Evolutionary conservation across 1,139 yeast species (phyloP).

Genomic region (Debaryomyces nepalensis): DNA sequence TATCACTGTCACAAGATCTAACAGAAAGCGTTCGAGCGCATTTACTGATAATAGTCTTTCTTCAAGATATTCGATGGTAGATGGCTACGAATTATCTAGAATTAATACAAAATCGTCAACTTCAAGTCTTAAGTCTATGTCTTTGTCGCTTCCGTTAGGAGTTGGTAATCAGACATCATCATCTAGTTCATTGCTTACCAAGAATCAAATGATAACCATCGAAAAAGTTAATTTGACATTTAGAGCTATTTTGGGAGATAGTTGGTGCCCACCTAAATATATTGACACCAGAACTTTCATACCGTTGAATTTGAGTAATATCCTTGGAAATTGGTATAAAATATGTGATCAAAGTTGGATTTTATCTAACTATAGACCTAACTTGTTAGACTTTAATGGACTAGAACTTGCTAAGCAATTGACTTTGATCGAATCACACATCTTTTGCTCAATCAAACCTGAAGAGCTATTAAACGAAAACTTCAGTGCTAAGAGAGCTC

Average conservation of each 20-base stretch:
- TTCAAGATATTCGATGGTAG: constrained; percentile 51
- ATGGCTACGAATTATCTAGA: constrained; percentile 54
- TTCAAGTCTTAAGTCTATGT: constrained; percentile 42
- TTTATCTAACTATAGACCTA: constrained; percentile 52
- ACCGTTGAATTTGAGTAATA: constrained; percentile 31
- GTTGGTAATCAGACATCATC: constrained; percentile 49
- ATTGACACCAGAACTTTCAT: constrained; percentile 33
- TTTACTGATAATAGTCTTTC: constrained; percentile 28
- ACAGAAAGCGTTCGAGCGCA: constrained; percentile 27
- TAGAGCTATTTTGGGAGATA: constrained; percentile 52
- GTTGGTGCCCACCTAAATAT: constrained; percentile 48
- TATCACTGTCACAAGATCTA: constrained; percentile 39
- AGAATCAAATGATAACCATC: constrained; percentile 45
- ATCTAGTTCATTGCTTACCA: constrained; percentile 41
- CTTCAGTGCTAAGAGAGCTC: constrained; percentile 66
- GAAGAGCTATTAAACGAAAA: constrained; percentile 78
- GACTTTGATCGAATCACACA: constrained; percentile 75
- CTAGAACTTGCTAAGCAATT: constrained; percentile 84
- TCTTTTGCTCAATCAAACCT: constrained; percentile 69
- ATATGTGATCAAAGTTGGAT: constrained; percentile 54
- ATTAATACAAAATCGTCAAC: constrained; percentile 51
- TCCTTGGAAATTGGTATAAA: constrained; percentile 43
- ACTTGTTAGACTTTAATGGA: constrained; percentile 72
- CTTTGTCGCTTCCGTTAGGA: constrained; percentile 48
- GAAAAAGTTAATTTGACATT: constrained; percentile 53